Percentiles rank a stretch among this genome's conserved stretches.
phyloP scores from a whole-genome alignment of 1,284 basidiomycete genomes.

The Cutaneotrichosporon sp. region DNA sequence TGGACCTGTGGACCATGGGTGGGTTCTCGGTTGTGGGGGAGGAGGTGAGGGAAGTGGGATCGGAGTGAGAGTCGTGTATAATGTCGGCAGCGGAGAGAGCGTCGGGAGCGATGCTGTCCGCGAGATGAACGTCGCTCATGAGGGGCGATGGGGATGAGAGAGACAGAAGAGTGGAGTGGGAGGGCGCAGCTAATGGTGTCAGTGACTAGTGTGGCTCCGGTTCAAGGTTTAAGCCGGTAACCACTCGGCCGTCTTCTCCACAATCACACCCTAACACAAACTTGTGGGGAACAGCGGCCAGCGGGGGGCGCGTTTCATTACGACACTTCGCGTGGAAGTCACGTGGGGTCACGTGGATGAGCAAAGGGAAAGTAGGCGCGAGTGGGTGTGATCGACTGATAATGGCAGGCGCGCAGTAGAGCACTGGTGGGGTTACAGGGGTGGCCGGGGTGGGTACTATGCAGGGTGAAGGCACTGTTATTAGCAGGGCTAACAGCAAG shows the following conservation, averaged over 20 bases:
- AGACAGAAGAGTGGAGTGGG: no score
- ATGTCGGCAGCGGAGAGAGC: not conserved
- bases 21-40: not conserved
- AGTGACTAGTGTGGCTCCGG: no score
- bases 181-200: no score
- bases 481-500: no score
- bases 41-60: not conserved
- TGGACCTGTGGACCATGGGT: constrained; percentile 6
- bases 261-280: not conserved
- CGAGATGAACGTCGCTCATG: not conserved
- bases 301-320: no score
- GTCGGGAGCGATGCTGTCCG: not conserved
- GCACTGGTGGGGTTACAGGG: no score
- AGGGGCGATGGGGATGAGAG: no score
- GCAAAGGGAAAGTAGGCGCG: not conserved
- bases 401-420: no score
- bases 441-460: no score
- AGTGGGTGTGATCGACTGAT: no score
- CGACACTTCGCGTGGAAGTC: not conserved
- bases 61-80: not conserved
- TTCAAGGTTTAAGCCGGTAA: not conserved
- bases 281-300: not conserved
- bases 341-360: no score
- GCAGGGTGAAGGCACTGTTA: no score
- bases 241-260: not conserved